Evolutionary conservation across 164 flowering plant species (phyloP), one percentile per base, ranked within the genome.

Genomic region (Vitis riparia): DNA sequence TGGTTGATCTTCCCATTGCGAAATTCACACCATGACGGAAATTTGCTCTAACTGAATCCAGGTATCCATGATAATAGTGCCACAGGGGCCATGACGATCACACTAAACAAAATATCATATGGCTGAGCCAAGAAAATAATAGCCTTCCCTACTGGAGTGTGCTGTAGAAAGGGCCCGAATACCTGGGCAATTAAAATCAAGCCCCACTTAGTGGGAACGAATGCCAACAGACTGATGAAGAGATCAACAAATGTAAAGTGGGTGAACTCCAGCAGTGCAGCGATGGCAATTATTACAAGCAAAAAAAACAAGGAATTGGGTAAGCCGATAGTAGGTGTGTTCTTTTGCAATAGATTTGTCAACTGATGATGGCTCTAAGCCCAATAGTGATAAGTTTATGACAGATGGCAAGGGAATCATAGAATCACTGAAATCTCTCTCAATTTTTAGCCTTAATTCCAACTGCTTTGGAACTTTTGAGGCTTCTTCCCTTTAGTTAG

Each of bases 171-270:
- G n/a, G 85, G 84, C 19, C 86, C 74, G 23, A 82, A 17, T 8
- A 83, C 91, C 70, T 81, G 87, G 23, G 89, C 86, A 32, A 87
- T 82, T 66, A 71, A 71, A 55, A 87, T 23, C 61, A 87, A 59
- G 51, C 87, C 91, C 91, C 90, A 87, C 0, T 88, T 88, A 3
- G 90, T 87, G 32, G 90, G 88, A 17, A 87, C 9, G 58, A 87
- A 83, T 12, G 88, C 90, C 68, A 83, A 63, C 47, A 87, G 55
- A 70, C 85, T 81, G 0, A 86, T 83, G 77, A 85, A 80, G 49
- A 85, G 13, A 73, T 85, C 90, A 2, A 75, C 12, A 59, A 85
- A 75, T 47, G 62, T 73, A 78, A 85, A 83, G 0, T 13, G 2
- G 3, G 88, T 83, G 72, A 85, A 85, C 60, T 83, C 72, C 52